These are phyloP conservation scores for Eutrema heterophyllum DNA, from an alignment of 345 rosid genomes.

Conservation along the genomic window DNA sequence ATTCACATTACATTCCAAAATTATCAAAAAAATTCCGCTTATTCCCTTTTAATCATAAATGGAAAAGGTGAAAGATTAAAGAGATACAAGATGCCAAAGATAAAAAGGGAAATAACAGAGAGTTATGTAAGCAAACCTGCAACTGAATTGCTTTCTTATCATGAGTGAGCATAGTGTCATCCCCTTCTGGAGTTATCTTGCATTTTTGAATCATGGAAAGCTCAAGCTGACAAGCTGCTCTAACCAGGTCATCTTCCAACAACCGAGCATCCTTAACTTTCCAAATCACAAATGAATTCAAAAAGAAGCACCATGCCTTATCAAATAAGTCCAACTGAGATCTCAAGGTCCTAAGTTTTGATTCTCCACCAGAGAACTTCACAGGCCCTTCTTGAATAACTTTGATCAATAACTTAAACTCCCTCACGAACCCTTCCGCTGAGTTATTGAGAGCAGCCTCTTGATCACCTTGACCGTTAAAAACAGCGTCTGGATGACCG, in stretches of 20 bases:
- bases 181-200: constrained; percentile 68
- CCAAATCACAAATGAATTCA: constrained; percentile 93
- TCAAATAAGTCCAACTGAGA: constrained; percentile 78
- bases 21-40: background rate
- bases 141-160: constrained; percentile 89
- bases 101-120: background rate
- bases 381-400: constrained; percentile 71
- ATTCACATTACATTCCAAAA: background rate
- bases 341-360: constrained; percentile 62
- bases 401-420: constrained; percentile 68
- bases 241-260: constrained; percentile 83
- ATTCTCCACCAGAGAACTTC: constrained; percentile 38
- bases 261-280: constrained; percentile 90
- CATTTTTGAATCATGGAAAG: constrained; percentile 95
- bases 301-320: constrained; percentile 76
- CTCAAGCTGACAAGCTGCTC: constrained; percentile 99
- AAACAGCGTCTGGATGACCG: constrained; percentile 96
- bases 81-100: background rate
- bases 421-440: constrained; percentile 56
- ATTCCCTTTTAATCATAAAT: background rate
- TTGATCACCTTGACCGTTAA: constrained; percentile 83
- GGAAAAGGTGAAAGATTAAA: background rate
- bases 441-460: constrained; percentile 70
- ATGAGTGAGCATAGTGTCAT: constrained; percentile 54
- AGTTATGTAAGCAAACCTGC: constrained; percentile 49